Evolutionary conservation across 2,329 filamentous ascomycete species (phyloP).

Genomic region (Scortechinia acanthostroma): DNA sequence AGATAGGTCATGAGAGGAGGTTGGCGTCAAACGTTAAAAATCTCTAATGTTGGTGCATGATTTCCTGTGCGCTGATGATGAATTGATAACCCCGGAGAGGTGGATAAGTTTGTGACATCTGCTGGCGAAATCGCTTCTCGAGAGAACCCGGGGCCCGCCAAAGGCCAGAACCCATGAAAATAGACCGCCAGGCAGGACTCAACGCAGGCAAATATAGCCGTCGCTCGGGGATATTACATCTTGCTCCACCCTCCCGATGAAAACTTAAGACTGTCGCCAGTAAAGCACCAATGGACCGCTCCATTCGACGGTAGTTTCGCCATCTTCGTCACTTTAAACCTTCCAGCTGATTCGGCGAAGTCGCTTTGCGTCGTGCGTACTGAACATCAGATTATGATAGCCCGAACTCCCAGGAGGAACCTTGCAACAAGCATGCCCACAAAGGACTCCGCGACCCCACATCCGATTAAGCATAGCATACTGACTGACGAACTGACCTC

Average conservation of each 20-base stretch:
- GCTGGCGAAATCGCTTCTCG: constrained; percentile 69
- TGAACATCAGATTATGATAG: constrained; percentile 35
- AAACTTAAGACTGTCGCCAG: constrained; percentile 65
- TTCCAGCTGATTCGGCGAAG: constrained; percentile 67
- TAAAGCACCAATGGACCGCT: constrained; percentile 61
- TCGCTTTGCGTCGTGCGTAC: constrained; percentile 6
- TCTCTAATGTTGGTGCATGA: not conserved
- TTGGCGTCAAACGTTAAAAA: no score
- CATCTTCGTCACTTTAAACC: constrained; percentile 72
- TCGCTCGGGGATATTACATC: constrained; percentile 59
- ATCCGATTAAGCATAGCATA: constrained; percentile 57
- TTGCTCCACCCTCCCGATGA: constrained; percentile 48
- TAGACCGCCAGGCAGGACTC: constrained; percentile 64
- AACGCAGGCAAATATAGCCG: constrained; percentile 79
- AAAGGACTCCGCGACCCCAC: constrained; percentile 63
- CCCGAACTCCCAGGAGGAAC: constrained; percentile 69
- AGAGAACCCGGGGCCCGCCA: constrained; percentile 70
- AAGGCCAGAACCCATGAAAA: constrained; percentile 81
- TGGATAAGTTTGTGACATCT: no score
- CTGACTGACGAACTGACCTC: no score
- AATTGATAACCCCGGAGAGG: no score
- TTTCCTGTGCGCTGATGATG: no score
- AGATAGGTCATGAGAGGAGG: no score
- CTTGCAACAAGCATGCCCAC: constrained; percentile 70
- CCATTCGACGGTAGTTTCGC: constrained; percentile 51